A percentile compares a stretch with the other conserved stretches of the same genome.
phyloP scores from a whole-genome alignment of 306 rosid genomes.

The Astragalus membranaceus region DNA sequence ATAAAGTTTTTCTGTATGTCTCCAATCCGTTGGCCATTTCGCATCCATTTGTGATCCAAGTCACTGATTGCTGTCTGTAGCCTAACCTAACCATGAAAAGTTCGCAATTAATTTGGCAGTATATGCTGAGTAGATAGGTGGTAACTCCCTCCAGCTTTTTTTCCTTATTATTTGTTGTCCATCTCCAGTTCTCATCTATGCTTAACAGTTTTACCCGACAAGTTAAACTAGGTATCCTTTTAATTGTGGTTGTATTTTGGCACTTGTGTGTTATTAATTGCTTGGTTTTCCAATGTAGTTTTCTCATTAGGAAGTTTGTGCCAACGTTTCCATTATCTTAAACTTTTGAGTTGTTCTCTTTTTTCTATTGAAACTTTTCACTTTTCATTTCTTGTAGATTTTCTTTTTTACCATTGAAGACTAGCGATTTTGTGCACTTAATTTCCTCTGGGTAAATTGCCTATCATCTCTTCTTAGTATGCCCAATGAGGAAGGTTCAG shows the following conservation, averaged over 20 bases:
- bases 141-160: background rate
- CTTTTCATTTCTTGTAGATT: background rate
- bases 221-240: background rate
- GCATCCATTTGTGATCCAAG: too few species aligned
- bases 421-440: background rate
- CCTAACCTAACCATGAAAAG: too few species aligned
- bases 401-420: background rate
- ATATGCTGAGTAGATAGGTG: background rate
- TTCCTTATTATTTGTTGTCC: background rate
- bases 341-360: background rate
- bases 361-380: background rate
- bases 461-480: background rate
- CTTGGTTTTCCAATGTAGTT: background rate
- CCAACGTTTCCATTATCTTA: background rate
- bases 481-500: slow-evolving; percentile 26
- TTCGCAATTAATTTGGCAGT: background rate
- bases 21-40: too few species aligned
- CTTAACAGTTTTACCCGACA: background rate
- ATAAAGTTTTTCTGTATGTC: too few species aligned
- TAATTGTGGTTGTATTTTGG: background rate
- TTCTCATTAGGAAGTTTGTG: background rate
- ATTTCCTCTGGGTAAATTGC: background rate
- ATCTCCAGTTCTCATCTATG: background rate
- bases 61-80: too few species aligned
- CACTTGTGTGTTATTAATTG: background rate